Percentiles rank a stretch among this genome's conserved stretches.
Conservation (phyloP, 805 yeast species). For the Candida berthetii region DNA sequence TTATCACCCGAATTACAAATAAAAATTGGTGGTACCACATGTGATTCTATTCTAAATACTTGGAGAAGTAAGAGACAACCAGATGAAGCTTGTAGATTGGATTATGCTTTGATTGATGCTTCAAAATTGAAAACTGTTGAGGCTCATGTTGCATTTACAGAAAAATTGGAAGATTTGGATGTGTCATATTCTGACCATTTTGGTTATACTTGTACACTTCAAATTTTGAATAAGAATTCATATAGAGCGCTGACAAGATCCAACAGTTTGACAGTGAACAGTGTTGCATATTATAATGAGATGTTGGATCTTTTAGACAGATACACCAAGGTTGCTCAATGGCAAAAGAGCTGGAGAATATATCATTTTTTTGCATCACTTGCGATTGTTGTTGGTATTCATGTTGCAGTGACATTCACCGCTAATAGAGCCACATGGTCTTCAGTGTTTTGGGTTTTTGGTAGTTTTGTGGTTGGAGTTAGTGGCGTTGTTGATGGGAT, state of each 20-base stretch:
- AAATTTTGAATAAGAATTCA: slow-evolving; percentile 16
- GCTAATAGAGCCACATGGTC: slow-evolving; percentile 51
- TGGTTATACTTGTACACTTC: slow-evolving; percentile 54
- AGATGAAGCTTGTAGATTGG: slow-evolving; percentile 80
- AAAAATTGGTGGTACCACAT: slow-evolving; percentile 72
- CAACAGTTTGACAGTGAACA: slow-evolving; percentile 1
- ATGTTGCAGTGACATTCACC: slow-evolving; percentile 54
- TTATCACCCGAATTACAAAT: slow-evolving; percentile 60
- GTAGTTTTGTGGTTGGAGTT: slow-evolving; percentile 47
- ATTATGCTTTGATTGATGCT: slow-evolving; percentile 78
- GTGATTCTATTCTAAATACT: slow-evolving; percentile 81
- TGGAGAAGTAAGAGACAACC: slow-evolving; percentile 55
- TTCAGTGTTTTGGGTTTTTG: slow-evolving; percentile 57
- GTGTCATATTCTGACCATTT: slow-evolving; percentile 85
- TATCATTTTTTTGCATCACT: slow-evolving; percentile 57
- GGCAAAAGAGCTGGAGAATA: slow-evolving; percentile 62
- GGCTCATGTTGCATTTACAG: slow-evolving; percentile 76
- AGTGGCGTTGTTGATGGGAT: slow-evolving; percentile 73
- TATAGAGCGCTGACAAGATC: slow-evolving; percentile 1
- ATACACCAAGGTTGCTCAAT: slow-evolving; percentile 46
- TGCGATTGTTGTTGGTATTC: slow-evolving; percentile 42
- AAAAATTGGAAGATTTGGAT: slow-evolving; percentile 56
- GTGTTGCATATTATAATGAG: slow-evolving; percentile 33
- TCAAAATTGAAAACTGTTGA: slow-evolving; percentile 41
- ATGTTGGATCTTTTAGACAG: slow-evolving; percentile 38